phyloP scores from a whole-genome alignment of 169 alveolate species.

The Plasmodium falciparum region DNA sequence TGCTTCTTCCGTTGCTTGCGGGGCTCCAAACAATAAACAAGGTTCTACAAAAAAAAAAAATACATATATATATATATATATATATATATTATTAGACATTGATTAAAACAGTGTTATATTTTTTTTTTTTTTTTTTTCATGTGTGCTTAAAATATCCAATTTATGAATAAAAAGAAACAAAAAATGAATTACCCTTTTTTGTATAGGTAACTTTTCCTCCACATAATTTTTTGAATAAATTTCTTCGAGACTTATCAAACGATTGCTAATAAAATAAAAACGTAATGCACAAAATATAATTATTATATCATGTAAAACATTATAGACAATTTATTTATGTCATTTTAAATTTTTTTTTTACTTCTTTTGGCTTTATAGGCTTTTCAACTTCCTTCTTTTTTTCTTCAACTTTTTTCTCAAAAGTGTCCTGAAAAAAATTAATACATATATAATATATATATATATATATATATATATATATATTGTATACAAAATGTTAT shows the following conservation, averaged over 20 bases:
- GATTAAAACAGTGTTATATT: too few relatives aligned
- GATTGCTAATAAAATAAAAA: conserved; percentile 34
- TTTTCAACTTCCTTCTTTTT: conserved; percentile 69
- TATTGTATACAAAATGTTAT: too few relatives aligned
- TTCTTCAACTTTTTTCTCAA: conserved; percentile 60
- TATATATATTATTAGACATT: too few relatives aligned
- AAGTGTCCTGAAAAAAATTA: conserved; percentile 15
- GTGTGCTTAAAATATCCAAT: conserved; percentile 34
- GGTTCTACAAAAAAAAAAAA: conserved; percentile 34
- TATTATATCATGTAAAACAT: not conserved
- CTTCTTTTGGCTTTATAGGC: conserved; percentile 54
- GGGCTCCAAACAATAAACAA: conserved; percentile 64
- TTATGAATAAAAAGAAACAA: conserved; percentile 17
- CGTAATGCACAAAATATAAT: not conserved
- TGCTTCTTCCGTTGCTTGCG: conserved; percentile 45
- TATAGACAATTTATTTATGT: too few relatives aligned
- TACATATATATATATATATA: not conserved
- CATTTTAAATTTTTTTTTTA: not conserved
- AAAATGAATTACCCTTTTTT: conserved; percentile 38
- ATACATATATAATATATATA: not conserved
- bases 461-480: too few relatives aligned
- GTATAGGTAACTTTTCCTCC: conserved; percentile 49
- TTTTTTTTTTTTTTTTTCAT: conserved; percentile 37
- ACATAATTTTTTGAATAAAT: conserved; percentile 60
- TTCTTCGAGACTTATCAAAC: conserved; percentile 61